Evolutionary conservation across 108 stramenopile genomes (phyloP).

Genomic region (Schizochytrium sp.): DNA sequence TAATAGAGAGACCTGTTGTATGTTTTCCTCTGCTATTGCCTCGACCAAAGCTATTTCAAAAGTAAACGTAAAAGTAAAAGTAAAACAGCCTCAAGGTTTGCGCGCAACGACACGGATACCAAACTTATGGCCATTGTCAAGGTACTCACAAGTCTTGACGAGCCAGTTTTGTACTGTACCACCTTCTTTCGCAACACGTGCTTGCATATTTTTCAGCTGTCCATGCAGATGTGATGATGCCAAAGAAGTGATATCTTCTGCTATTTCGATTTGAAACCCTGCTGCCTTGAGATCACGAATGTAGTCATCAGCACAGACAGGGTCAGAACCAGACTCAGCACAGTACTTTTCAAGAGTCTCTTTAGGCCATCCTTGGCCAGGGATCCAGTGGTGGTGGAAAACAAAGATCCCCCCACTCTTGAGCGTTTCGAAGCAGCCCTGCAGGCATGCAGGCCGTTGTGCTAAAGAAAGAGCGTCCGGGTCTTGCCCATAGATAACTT

Average conservation of each 20-base stretch:
- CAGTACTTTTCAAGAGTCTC: background rate
- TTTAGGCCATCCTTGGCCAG: conserved; percentile 4
- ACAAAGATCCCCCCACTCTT: background rate
- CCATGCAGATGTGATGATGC: background rate
- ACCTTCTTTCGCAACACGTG: conserved; percentile 12
- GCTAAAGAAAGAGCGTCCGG: conserved; percentile 52
- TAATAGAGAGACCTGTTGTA: too few species aligned
- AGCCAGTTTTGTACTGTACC: conserved; percentile 16
- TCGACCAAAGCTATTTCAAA: too few species aligned
- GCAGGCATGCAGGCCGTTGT: conserved; percentile 38
- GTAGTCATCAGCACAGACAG: background rate
- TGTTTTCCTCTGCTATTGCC: too few species aligned
- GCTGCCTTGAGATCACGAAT: conserved; percentile 5
- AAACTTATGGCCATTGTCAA: conserved; percentile 33
- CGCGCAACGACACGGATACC: conserved; percentile 28
- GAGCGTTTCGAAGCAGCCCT: background rate
- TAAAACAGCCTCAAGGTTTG: background rate
- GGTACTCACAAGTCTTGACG: background rate
- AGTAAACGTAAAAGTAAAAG: too few species aligned
- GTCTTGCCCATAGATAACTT: conserved; percentile 51
- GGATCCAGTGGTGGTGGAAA: conserved; percentile 61
- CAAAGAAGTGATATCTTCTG: background rate
- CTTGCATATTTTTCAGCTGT: background rate
- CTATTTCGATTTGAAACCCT: conserved; percentile 6
- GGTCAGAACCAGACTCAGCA: conserved; percentile 6